These are phyloP conservation scores for Chenopodium berlandieri DNA, from an alignment of 148 eudicot species.

Conservation along the genomic window DNA sequence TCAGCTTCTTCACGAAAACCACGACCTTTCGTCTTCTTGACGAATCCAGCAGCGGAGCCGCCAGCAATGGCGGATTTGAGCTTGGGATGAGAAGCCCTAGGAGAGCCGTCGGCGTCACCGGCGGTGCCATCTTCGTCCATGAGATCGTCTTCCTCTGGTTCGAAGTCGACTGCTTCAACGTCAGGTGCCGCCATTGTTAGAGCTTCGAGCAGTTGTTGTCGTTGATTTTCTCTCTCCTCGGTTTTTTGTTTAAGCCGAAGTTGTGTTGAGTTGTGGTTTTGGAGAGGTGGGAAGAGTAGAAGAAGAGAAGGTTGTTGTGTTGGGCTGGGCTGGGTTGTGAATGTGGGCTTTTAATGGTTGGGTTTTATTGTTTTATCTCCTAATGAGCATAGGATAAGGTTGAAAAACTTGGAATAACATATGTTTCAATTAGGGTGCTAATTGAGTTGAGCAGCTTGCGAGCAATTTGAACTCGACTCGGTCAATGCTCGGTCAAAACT, in stretches of 20 bases:
- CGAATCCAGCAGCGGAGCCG: conserved; percentile 23
- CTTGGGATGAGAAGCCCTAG: conserved; percentile 46
- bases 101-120: conserved; percentile 37
- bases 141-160: conserved; percentile 87
- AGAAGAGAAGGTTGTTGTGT: not conserved
- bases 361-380: no score
- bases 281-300: no score
- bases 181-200: conserved; percentile 56
- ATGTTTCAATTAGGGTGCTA: no score
- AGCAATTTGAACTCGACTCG: no score
- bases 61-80: conserved; percentile 71
- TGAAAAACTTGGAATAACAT: no score
- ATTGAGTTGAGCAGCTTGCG: no score
- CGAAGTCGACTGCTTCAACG: conserved; percentile 81
- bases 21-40: conserved; percentile 74
- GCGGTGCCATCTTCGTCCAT: conserved; percentile 76
- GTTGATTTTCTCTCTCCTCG: conserved; percentile 8
- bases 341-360: no score
- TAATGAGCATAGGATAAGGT: no score
- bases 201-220: no score
- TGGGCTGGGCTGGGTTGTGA: no score
- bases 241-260: not conserved
- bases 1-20: conserved; percentile 61
- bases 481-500: no score
- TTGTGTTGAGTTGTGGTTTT: not conserved